These are phyloP conservation scores for Micractinium conductrix DNA, from an alignment of 139 green algal species.

Conservation along the genomic window DNA sequence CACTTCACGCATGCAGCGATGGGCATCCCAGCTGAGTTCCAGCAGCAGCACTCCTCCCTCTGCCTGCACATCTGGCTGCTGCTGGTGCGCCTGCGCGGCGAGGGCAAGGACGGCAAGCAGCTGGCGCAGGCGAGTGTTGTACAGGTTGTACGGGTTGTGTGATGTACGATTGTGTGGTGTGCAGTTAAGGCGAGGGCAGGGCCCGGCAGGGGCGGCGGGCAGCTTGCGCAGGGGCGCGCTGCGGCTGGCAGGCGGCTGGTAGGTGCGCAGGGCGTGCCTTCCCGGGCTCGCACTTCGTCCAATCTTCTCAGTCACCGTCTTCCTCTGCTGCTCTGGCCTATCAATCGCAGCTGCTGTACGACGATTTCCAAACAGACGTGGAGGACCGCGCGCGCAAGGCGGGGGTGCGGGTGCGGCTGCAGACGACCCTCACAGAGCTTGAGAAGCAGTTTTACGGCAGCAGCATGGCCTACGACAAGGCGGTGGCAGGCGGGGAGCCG, in stretches of 20 bases:
- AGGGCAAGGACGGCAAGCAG: constrained; percentile 57
- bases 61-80: constrained; percentile 74
- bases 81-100: constrained; percentile 58
- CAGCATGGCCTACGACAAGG: constrained; percentile 64
- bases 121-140: constrained; percentile 51
- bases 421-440: constrained; percentile 64
- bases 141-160: background rate
- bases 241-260: too few species aligned
- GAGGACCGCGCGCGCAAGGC: constrained; percentile 54
- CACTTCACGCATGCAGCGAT: constrained; percentile 38
- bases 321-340: background rate
- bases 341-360: constrained; percentile 56
- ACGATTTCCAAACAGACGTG: constrained; percentile 68
- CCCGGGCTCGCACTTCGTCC: too few species aligned
- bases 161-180: background rate
- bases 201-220: background rate
- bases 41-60: constrained; percentile 54
- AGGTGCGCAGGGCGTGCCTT: too few species aligned
- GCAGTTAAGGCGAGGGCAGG: background rate
- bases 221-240: too few species aligned
- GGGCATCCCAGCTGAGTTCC: constrained; percentile 53
- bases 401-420: constrained; percentile 63
- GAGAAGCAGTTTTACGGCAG: constrained; percentile 72
- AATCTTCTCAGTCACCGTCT: too few species aligned
- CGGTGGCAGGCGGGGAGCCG: constrained; percentile 20